Conservation (phyloP, 768 basidiomycete species). For the Mycena leptocephala region DNA sequence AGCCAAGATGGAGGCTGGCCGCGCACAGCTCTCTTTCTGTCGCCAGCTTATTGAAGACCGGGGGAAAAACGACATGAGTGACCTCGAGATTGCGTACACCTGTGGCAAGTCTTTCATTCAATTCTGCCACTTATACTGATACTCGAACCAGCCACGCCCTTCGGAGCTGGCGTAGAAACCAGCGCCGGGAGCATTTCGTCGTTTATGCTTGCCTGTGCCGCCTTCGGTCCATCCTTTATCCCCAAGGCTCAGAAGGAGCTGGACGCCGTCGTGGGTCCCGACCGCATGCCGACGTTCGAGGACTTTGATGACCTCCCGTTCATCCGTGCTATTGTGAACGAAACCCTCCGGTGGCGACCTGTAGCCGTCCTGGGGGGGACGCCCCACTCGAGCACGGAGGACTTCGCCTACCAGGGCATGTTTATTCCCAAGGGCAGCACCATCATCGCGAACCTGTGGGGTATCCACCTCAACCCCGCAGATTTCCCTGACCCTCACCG, state of each 20-base stretch:
- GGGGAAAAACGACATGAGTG: constrained; percentile 56
- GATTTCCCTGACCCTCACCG: constrained; percentile 36
- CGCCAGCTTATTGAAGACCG: constrained; percentile 53
- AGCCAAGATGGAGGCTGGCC: constrained; percentile 55
- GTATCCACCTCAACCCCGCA: constrained; percentile 33
- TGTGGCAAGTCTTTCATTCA: constrained; percentile 43
- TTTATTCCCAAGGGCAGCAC: constrained; percentile 57
- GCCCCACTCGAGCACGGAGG: constrained; percentile 55
- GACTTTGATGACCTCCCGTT: constrained; percentile 55
- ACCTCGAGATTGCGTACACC: constrained; percentile 62
- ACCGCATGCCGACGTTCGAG: constrained; percentile 56
- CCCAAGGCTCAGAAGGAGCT: constrained; percentile 59
- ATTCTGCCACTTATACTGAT: neutral
- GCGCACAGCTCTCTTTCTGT: constrained; percentile 58
- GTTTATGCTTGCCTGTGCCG: constrained; percentile 49
- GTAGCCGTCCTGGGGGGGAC: constrained; percentile 53
- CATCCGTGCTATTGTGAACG: constrained; percentile 56
- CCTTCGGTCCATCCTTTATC: constrained; percentile 43
- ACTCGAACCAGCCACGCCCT: constrained; percentile 45
- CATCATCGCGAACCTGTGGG: constrained; percentile 52
- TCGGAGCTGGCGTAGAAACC: constrained; percentile 67
- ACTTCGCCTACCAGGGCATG: constrained; percentile 58
- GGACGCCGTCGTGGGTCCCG: constrained; percentile 52
- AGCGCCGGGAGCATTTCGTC: constrained; percentile 50
- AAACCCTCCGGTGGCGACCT: constrained; percentile 57